Evolutionary conservation across 371 early-diverging fungal species (phyloP), one percentile per base, ranked within the genome.

Genomic region (Haplosporangium sp.): DNA sequence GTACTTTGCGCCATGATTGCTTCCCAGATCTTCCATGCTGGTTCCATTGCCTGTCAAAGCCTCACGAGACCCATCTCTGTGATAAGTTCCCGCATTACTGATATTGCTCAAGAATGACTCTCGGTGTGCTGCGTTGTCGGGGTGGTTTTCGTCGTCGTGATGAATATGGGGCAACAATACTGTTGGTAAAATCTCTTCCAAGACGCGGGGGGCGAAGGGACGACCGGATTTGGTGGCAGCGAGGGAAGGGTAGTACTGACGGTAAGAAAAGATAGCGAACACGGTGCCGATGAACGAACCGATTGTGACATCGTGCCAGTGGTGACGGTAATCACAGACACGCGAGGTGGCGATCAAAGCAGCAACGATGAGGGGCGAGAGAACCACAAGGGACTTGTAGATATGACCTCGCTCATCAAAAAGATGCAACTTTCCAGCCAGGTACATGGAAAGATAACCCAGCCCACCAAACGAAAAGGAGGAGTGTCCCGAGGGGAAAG

Each of bases 401-500:
- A 89, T 85, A 59, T 90, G 87, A 47, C 93, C 92, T 20, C 83
- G 85, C 57, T 82, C 80, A 73, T 93, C 92, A 80, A 90, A 93
- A 36, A 94, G 59, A n/a, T 84, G 83, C 67, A 93, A 72, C 67
- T 92, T 90, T 23, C 91, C 92, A n/a, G 90, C 89, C 37, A 95
- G 73, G 67, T 85, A 95, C 46, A 94, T 82, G 8, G 92, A 81
- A 36, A 94, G 67, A 60, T 85, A 94, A 1, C 87, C 87, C 37
- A 94, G 64, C 4, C 93, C 95, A 10, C 93, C 90, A 82, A 94
- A 94, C 8, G 92, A 86, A 55, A 91, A 86, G 40, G 95, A 94
- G 16, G 98, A 84, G 83, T 99, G 99, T 6, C 99, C 99, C 18
- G 96, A 96, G 21, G 95, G 95, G 76, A 97, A 99, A 62, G 93